phyloP scores from a whole-genome alignment of 148 eudicot genomes.

The Vaccinium darrowii region DNA sequence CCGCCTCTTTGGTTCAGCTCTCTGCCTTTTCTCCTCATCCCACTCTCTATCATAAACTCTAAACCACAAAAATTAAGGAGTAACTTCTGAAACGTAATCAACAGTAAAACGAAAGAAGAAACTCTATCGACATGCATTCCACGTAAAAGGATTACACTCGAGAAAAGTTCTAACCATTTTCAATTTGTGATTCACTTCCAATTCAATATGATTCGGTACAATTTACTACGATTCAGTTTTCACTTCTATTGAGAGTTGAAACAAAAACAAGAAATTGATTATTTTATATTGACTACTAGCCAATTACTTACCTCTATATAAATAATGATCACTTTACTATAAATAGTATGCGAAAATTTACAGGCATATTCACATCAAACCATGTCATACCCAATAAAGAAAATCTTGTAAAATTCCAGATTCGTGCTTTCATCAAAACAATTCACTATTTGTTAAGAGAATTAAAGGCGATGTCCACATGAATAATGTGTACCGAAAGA shows the following conservation, averaged over 20 bases:
- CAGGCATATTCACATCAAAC: background rate
- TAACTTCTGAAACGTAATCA: background rate
- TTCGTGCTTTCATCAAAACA: background rate
- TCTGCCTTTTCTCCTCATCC: constrained; percentile 97
- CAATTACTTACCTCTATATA: background rate
- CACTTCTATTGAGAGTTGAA: background rate
- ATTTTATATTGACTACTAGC: background rate
- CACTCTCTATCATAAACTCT: constrained; percentile 91
- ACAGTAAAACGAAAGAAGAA: background rate
- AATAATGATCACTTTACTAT: background rate
- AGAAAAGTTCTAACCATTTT: background rate
- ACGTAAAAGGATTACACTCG: background rate
- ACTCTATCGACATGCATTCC: background rate
- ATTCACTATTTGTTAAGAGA: background rate
- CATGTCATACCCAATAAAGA: background rate
- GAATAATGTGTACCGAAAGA: background rate
- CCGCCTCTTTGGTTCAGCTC: constrained; percentile 89
- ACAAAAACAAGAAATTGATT: background rate
- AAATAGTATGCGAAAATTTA: background rate
- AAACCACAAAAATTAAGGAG: constrained; percentile 47
- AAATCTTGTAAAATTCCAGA: background rate
- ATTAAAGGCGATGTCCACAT: background rate
- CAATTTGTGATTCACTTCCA: background rate
- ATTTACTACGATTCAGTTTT: background rate
- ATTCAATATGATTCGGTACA: too few species aligned